Percentiles rank a stretch among this genome's conserved stretches.
Conservation (phyloP, 2,329 filamentous ascomycete genomes). For the Calonectria pteridis region DNA sequence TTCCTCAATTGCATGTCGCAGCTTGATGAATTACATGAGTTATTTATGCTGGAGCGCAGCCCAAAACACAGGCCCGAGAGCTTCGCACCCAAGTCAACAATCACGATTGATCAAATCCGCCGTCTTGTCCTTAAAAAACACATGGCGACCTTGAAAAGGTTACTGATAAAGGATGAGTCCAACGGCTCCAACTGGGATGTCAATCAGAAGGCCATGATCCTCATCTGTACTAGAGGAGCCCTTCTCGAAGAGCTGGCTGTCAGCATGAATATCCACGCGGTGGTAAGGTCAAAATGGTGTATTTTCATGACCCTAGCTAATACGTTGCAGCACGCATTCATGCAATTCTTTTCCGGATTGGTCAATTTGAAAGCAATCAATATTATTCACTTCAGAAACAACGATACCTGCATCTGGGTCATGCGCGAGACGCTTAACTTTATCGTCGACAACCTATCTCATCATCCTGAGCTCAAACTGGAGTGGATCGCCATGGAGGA, state of each 20-base stretch:
- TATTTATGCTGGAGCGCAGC: slow-evolving; percentile 70
- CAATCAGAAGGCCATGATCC: slow-evolving; percentile 65
- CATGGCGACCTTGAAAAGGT: slow-evolving; percentile 62
- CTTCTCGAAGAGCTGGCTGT: slow-evolving; percentile 68
- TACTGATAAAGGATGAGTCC: slow-evolving; percentile 72
- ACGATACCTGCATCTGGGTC: slow-evolving; percentile 69
- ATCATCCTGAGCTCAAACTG: slow-evolving; percentile 66
- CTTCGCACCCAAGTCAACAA: slow-evolving; percentile 62
- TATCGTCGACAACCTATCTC: slow-evolving; percentile 68
- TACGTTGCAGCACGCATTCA: slow-evolving; percentile 64
- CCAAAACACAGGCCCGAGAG: slow-evolving; percentile 65
- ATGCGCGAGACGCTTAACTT: slow-evolving; percentile 70
- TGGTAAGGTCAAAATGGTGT: slow-evolving; percentile 58
- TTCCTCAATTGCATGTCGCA: slow-evolving; percentile 68
- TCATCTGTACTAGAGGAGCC: slow-evolving; percentile 65
- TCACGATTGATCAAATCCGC: slow-evolving; percentile 70
- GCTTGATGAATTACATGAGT: slow-evolving; percentile 66
- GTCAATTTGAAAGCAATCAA: slow-evolving; percentile 67
- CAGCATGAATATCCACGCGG: slow-evolving; percentile 64
- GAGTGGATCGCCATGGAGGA: slow-evolving; percentile 71
- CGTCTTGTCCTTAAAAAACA: slow-evolving; percentile 70
- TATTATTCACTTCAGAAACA: slow-evolving; percentile 65
- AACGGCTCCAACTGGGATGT: slow-evolving; percentile 66
- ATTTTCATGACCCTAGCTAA: slow-evolving; percentile 22
- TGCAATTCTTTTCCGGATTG: slow-evolving; percentile 65